Evolutionary conservation across 1,139 yeast genomes (phyloP), one percentile per base, ranked within the genome.

Genomic region (Geotrichum bryndzae): DNA sequence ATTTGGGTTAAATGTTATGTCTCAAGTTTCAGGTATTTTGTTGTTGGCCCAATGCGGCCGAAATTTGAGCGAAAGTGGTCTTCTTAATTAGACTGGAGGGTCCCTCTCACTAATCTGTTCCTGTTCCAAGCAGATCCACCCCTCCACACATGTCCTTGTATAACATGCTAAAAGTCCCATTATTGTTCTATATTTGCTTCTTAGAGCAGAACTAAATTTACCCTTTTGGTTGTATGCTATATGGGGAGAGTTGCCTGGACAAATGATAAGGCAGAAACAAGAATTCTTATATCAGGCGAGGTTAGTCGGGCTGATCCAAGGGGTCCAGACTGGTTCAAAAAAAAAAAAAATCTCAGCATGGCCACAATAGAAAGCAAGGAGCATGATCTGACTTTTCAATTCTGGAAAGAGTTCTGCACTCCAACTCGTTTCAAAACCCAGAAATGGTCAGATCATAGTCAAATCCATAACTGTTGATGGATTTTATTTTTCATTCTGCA

Each of bases 161-260:
- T 23, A 38, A 31, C 25, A 54, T 31, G 51, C 56, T 15, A 38
- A 15, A 29, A 27, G 56, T 35, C 56, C 56, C 56, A 45, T 54
- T 38, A 38, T 41, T 41, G 25, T 41, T 41, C 18, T n/a, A 15
- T 41, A 15, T n/a, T 15, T 41, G 18, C 22, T 5, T 41, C 10
- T 4, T 7, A 41, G 8, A n/a, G 22, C 5, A 41, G n/a, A 41
- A 15, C n/a, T 29, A 8, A 29, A 29, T 5, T 15, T n/a, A 15
- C 22, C n/a, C 5, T 41, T n/a, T 41, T 15, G 18, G 10, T n/a
- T 41, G 7, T 5, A 41, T 4, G n/a, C 22, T 41, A 10, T n/a
- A 41, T 41, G 48, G 13, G 45, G 22, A 18, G 22, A 8, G 18
- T 18, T 41, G 48, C 8, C 13, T 41, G 2, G 18, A 23, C 22